These are phyloP conservation scores for Actinomortierella ambigua DNA, from an alignment of 371 early-diverging fungal species.

Conservation along the genomic window DNA sequence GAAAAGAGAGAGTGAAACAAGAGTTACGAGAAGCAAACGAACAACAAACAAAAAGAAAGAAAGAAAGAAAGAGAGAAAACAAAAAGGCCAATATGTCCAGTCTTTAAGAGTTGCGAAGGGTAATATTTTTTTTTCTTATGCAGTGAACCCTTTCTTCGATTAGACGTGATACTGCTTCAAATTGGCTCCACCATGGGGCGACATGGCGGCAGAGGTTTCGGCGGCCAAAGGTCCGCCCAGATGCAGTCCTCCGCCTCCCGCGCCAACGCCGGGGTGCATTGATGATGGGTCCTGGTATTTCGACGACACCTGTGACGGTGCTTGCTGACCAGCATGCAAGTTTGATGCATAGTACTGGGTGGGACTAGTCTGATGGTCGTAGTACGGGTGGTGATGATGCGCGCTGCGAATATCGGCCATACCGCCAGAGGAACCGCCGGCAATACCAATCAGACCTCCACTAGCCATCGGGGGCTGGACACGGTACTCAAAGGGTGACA, in stretches of 20 bases:
- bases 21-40: too few species aligned
- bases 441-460: constrained; percentile 38
- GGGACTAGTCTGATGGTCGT: constrained; percentile 33
- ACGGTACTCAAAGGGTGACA: constrained; percentile 42
- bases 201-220: constrained; percentile 31
- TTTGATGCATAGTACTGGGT: constrained; percentile 21
- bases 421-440: constrained; percentile 14
- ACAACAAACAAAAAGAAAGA: too few species aligned
- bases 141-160: constrained; percentile 6
- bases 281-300: constrained; percentile 50
- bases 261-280: constrained; percentile 28
- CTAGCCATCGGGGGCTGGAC: constrained; percentile 30
- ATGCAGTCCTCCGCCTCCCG: constrained; percentile 9
- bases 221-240: constrained; percentile 31
- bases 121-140: not conserved
- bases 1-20: too few species aligned
- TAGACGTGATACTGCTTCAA: constrained; percentile 23
- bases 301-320: constrained; percentile 32
- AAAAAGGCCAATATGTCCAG: too few species aligned
- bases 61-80: too few species aligned
- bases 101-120: not conserved
- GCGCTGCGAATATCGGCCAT: constrained; percentile 25
- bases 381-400: constrained; percentile 30
- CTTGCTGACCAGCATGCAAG: not conserved
- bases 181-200: constrained; percentile 27